Evolutionary conservation across 208 protist species (phyloP).

Genomic region (Leishmania major): DNA sequence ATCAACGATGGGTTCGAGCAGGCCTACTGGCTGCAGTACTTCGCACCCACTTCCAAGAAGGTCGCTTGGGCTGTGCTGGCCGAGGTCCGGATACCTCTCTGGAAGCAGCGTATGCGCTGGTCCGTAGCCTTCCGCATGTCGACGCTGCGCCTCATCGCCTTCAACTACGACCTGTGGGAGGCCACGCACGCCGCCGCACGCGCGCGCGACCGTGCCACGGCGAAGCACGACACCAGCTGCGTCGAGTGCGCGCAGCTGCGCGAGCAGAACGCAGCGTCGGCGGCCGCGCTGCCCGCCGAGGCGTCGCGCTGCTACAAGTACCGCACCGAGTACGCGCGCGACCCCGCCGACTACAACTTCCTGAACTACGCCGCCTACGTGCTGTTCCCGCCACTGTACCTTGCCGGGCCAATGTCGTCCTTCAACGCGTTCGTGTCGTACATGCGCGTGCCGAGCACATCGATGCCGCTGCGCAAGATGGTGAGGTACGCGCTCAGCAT

Average conservation of each 20-base stretch:
- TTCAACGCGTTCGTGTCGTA: conserved; percentile 91
- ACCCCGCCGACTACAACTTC: conserved; percentile 68
- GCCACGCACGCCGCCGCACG: too few species aligned
- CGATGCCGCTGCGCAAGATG: conserved; percentile 17
- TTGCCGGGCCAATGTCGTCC: conserved; percentile 88
- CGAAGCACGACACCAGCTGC: too few species aligned
- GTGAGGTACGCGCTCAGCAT: conserved; percentile 18
- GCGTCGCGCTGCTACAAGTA: conserved; percentile 55
- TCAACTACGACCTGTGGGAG: too few species aligned
- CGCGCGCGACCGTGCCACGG: too few species aligned
- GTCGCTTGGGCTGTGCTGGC: too few species aligned
- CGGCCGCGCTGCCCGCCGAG: conserved; percentile 15
- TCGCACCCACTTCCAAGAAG: background rate
- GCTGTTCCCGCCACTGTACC: conserved; percentile 89
- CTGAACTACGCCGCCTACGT: conserved; percentile 85
- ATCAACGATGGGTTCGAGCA: conserved; percentile 30
- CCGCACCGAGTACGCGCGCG: conserved; percentile 56
- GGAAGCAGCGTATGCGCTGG: conserved; percentile 1
- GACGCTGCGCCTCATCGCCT: too few species aligned
- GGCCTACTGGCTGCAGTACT: conserved; percentile 29
- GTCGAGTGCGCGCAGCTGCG: too few species aligned
- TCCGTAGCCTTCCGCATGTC: too few species aligned
- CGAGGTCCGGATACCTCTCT: conserved; percentile 7
- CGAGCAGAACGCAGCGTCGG: conserved; percentile 15
- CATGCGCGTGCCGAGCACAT: conserved; percentile 42